Conservation (phyloP, 2,329 filamentous ascomycete genomes). For the Aspergillus fijiensis region DNA sequence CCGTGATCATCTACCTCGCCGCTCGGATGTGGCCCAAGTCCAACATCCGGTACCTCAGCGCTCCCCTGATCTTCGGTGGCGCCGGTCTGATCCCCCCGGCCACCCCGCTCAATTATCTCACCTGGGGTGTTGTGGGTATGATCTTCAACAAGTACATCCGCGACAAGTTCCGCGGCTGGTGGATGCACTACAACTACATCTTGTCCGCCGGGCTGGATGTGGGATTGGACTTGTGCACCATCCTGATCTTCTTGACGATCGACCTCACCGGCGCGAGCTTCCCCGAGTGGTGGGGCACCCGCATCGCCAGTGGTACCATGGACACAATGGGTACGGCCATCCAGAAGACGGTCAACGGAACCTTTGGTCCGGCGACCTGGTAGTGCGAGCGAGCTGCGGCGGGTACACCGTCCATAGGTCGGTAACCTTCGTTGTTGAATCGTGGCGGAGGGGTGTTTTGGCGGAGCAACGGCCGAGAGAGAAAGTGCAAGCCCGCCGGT, state of each 20-base stretch:
- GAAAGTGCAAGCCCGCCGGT: conserved; percentile 6
- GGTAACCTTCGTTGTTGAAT: too few relatives aligned
- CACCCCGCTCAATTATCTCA: conserved; percentile 68
- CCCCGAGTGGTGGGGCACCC: conserved; percentile 69
- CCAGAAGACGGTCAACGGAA: conserved; percentile 56
- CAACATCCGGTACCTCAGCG: conserved; percentile 64
- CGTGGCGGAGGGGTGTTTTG: background rate
- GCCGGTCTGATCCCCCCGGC: conserved; percentile 65
- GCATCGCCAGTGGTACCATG: conserved; percentile 59
- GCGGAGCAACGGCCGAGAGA: background rate
- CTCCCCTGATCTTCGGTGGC: conserved; percentile 68
- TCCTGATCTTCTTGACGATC: conserved; percentile 69
- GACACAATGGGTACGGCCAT: conserved; percentile 61
- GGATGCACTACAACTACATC: conserved; percentile 76
- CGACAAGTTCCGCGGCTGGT: conserved; percentile 67
- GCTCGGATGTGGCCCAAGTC: conserved; percentile 63
- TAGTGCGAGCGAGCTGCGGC: conserved; percentile 1
- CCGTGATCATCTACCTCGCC: conserved; percentile 61
- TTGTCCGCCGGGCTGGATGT: conserved; percentile 69
- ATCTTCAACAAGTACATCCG: conserved; percentile 69
- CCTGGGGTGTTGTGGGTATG: conserved; percentile 67
- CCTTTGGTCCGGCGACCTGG: conserved; percentile 57
- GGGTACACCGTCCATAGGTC: too few relatives aligned
- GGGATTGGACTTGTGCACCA: conserved; percentile 64
- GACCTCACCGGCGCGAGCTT: conserved; percentile 58